phyloP scores from a whole-genome alignment of 768 basidiomycete species.

The Auricularia sp. region DNA sequence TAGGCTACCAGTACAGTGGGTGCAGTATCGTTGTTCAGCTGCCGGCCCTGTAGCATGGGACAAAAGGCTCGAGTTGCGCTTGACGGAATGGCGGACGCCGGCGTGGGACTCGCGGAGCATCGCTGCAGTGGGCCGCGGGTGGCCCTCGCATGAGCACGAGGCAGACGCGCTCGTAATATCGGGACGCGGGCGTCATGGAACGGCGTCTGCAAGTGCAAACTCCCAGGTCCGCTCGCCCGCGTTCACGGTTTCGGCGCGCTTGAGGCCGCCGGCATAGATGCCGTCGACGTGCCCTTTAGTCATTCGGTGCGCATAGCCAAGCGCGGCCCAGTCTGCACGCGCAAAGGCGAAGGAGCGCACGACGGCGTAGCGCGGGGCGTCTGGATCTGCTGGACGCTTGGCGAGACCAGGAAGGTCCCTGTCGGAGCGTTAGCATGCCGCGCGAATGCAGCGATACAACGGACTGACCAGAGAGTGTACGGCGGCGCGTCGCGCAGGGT shows the following conservation, averaged over 20 bases:
- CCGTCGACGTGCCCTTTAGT: slow-evolving; percentile 73
- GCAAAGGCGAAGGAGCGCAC: slow-evolving; percentile 76
- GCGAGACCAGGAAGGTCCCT: slow-evolving; percentile 75
- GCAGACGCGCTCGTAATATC: too few species aligned
- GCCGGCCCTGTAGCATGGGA: too few species aligned
- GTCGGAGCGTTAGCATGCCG: neutral
- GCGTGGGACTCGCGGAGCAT: too few species aligned
- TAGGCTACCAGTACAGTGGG: too few species aligned
- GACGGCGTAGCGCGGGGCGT: slow-evolving; percentile 59
- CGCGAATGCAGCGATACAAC: neutral
- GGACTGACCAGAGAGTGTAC: slow-evolving; percentile 71
- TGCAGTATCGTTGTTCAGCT: too few species aligned
- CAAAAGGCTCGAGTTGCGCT: too few species aligned
- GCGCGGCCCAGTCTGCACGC: slow-evolving; percentile 45
- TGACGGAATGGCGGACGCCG: too few species aligned
- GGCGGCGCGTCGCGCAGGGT: slow-evolving; percentile 81
- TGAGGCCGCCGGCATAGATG: slow-evolving; percentile 52
- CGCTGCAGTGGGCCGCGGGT: too few species aligned
- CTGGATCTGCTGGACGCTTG: slow-evolving; percentile 52
- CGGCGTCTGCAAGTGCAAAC: slow-evolving; percentile 40
- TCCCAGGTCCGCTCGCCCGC: slow-evolving; percentile 79
- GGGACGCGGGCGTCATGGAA: too few species aligned
- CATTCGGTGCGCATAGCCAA: slow-evolving; percentile 86
- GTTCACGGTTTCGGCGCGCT: slow-evolving; percentile 23
- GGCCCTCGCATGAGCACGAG: too few species aligned